phyloP scores from a whole-genome alignment of 805 yeast species.

The Monosporozyma aerobia region DNA sequence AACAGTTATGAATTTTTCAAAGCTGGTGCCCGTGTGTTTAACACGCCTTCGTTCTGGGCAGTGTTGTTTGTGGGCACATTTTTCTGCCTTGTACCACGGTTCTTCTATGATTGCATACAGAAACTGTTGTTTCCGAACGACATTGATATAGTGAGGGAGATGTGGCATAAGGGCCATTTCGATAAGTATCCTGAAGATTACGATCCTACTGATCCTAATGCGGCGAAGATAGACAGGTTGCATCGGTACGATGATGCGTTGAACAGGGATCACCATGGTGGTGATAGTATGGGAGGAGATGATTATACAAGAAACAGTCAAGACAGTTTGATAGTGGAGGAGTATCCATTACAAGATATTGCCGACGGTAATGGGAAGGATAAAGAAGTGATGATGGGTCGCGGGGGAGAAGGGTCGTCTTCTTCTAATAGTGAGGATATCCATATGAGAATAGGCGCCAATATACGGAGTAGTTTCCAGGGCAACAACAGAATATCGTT shows the following conservation, averaged over 20 bases:
- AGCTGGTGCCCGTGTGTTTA: conserved; percentile 58
- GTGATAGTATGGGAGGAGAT: neutral
- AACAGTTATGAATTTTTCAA: conserved; percentile 56
- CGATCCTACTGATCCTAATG: conserved; percentile 77
- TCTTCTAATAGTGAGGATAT: neutral
- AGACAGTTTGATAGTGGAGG: neutral
- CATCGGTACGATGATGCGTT: neutral
- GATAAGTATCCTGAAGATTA: conserved; percentile 55
- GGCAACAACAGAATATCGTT: neutral
- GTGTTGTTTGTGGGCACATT: conserved; percentile 53
- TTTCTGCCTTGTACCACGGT: conserved; percentile 60
- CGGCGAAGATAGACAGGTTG: conserved; percentile 17
- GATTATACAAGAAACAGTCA: neutral
- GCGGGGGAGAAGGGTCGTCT: neutral
- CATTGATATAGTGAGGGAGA: conserved; percentile 65
- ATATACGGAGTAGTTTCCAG: neutral
- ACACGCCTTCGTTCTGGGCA: conserved; percentile 58
- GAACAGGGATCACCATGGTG: neutral
- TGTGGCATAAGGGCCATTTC: conserved; percentile 57
- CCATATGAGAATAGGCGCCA: neutral
- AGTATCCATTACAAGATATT: neutral
- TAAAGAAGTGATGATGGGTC: neutral
- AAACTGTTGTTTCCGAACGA: conserved; percentile 55
- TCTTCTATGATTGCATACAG: conserved; percentile 46
- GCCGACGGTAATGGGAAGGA: neutral